Conservation (phyloP, 2,329 filamentous ascomycete species). For the Talaromyces sp. region DNA sequence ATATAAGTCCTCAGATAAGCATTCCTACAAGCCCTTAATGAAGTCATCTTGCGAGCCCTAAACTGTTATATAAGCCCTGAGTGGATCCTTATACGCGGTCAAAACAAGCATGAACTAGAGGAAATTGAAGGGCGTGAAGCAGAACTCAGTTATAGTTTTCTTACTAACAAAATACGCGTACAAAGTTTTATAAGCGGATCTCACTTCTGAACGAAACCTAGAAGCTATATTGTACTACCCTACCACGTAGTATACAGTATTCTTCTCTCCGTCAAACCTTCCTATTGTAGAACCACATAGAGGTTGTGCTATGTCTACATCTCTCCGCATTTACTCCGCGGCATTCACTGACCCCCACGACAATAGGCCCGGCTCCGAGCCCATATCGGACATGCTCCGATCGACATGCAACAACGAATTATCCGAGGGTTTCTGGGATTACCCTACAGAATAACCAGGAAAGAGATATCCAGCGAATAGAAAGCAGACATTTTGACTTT, state of each 20-base stretch:
- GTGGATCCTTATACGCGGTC: no score
- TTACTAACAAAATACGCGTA: no score
- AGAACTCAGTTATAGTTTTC: no score
- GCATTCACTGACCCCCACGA: neutral
- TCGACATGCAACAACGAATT: neutral
- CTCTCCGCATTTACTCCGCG: constrained; percentile 5
- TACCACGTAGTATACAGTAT: neutral
- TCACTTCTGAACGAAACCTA: neutral
- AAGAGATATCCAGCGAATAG: neutral
- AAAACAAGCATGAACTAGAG: no score
- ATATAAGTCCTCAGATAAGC: no score
- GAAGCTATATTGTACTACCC: neutral
- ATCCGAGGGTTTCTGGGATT: neutral
- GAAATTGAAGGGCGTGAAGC: no score
- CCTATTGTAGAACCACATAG: neutral
- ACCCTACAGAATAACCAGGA: neutral
- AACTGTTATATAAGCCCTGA: no score
- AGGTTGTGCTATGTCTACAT: neutral
- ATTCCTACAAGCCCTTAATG: no score
- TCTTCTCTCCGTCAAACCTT: neutral
- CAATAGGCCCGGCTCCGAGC: neutral
- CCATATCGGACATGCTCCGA: constrained; percentile 11
- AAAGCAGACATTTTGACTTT: neutral
- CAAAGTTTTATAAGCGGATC: no score
- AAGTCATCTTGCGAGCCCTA: no score